These are phyloP conservation scores for Tetradesmus obliquus DNA, from an alignment of 139 green algal species.

Conservation along the genomic window DNA sequence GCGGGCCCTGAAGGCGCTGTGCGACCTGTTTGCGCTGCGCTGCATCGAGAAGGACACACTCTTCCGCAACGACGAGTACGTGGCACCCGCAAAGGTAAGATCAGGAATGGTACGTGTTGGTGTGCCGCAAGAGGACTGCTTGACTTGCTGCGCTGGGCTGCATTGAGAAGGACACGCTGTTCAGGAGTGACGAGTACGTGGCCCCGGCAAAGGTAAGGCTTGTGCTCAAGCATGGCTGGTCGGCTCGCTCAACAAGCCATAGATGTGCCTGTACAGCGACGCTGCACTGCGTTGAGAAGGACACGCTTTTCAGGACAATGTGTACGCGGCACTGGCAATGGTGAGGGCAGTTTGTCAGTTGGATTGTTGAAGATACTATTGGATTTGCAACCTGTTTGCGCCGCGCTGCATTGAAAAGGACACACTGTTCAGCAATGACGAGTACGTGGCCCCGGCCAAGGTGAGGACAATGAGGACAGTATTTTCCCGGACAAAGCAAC, in stretches of 20 bases:
- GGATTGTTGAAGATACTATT: no score
- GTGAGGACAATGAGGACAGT: no score
- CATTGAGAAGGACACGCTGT: conserved; percentile 79
- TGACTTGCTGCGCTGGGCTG: conserved; percentile 77
- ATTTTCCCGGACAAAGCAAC: no score
- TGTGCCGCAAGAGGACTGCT: no score
- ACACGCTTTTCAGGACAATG: no score
- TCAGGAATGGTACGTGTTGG: not conserved
- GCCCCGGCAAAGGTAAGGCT: conserved; percentile 73
- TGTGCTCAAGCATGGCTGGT: no score
- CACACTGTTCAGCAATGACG: conserved; percentile 80
- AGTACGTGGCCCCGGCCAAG: conserved; percentile 86
- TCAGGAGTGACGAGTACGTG: conserved; percentile 86
- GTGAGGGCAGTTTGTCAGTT: not conserved
- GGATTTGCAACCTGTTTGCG: conserved; percentile 82
- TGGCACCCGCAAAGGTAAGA: conserved; percentile 78
- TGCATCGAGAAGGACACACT: conserved; percentile 79
- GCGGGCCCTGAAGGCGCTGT: conserved; percentile 73
- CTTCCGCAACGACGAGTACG: conserved; percentile 85
- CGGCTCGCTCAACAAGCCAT: no score
- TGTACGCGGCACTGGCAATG: conserved; percentile 85
- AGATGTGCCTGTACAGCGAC: no score
- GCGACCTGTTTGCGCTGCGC: conserved; percentile 84
- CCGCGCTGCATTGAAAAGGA: conserved; percentile 79
- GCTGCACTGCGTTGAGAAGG: no score